A percentile compares a stretch with the other conserved stretches of the same genome.
These are phyloP conservation scores for Melampsora larici-populina DNA, from an alignment of 1,284 basidiomycete species.

Conservation along the genomic window DNA sequence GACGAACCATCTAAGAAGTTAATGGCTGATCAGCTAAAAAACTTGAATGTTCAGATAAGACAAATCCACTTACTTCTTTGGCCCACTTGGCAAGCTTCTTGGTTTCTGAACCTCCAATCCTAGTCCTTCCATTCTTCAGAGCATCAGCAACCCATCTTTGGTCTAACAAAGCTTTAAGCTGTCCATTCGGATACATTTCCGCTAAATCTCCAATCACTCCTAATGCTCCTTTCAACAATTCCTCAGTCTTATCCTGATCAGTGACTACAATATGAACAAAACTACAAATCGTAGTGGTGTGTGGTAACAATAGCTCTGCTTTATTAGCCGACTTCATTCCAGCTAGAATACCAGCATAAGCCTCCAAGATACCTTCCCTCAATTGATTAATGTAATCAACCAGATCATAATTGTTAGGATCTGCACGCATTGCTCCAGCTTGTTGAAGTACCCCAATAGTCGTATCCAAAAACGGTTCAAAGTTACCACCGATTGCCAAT, in stretches of 20 bases:
- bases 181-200: conserved; percentile 72
- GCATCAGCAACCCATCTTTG: conserved; percentile 77
- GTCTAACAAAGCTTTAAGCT: conserved; percentile 75
- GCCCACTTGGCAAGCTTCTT: conserved; percentile 61
- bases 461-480: conserved; percentile 83
- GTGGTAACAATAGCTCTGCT: conserved; percentile 67
- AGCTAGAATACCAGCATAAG: conserved; percentile 90
- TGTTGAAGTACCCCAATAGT: conserved; percentile 89
- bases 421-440: conserved; percentile 78
- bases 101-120: conserved; percentile 57
- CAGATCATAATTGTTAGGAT: conserved; percentile 80
- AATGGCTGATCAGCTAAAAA: not conserved
- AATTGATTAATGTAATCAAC: conserved; percentile 87
- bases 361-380: conserved; percentile 92
- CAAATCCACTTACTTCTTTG: conserved; percentile 56
- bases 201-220: conserved; percentile 91
- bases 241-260: conserved; percentile 80
- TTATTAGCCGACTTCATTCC: conserved; percentile 80
- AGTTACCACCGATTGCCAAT: conserved; percentile 76
- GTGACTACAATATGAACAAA: conserved; percentile 74
- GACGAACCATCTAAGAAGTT: conserved; percentile 35
- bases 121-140: conserved; percentile 62
- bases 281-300: conserved; percentile 72
- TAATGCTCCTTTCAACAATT: conserved; percentile 69
- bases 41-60: not conserved